These are phyloP conservation scores for Claviceps fusiformis DNA, from an alignment of 2,329 filamentous ascomycete genomes.

Conservation along the genomic window DNA sequence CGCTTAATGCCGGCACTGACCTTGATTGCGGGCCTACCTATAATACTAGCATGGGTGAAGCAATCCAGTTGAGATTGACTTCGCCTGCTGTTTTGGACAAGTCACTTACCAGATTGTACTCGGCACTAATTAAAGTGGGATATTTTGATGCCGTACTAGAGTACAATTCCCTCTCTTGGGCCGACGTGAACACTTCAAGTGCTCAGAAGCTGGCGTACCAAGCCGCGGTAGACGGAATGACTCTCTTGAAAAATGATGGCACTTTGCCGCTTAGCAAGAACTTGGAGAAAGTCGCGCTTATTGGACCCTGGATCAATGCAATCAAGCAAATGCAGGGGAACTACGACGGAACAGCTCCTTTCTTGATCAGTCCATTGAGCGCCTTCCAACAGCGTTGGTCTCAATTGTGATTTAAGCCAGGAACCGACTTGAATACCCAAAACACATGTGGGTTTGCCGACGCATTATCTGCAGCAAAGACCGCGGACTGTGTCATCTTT, in stretches of 20 bases:
- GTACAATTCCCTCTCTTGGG: conserved; percentile 40
- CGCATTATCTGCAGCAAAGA: neutral
- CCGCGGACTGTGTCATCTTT: conserved; percentile 35
- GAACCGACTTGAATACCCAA: neutral
- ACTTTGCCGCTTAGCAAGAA: conserved; percentile 29
- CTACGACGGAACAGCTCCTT: conserved; percentile 13
- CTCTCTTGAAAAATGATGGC: conserved; percentile 41
- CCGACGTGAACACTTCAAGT: conserved; percentile 39
- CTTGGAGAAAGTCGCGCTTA: conserved; percentile 11
- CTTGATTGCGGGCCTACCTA: conserved; percentile 10
- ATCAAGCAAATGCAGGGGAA: conserved; percentile 19
- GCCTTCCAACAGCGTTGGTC: conserved; percentile 1
- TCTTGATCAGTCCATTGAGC: conserved; percentile 7
- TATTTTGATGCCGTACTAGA: conserved; percentile 39
- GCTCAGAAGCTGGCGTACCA: conserved; percentile 41
- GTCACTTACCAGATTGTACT: conserved; percentile 30
- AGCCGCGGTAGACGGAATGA: conserved; percentile 34
- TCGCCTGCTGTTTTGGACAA: conserved; percentile 4
- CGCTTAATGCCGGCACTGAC: conserved; percentile 20
- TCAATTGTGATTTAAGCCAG: neutral
- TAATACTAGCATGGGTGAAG: conserved; percentile 13
- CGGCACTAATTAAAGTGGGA: conserved; percentile 39
- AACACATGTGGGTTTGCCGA: neutral
- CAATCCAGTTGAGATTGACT: conserved; percentile 19
- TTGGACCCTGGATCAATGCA: conserved; percentile 24